Conservation (phyloP, 495 filamentous ascomycete species). For the Terfezia boudieri region DNA sequence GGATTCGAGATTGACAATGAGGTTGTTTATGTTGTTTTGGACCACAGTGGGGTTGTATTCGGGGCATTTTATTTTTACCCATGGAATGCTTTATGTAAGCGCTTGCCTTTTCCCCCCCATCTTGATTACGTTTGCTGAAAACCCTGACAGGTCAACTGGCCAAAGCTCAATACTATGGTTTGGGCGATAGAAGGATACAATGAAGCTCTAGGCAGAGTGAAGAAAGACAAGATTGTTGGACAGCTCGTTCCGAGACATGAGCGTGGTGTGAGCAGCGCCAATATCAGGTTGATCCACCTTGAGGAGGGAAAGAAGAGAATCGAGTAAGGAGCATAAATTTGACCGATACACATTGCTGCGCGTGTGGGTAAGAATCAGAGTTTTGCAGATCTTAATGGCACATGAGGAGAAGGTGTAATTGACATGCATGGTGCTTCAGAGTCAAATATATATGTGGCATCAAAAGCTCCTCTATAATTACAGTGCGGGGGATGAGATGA, state of each 20-base stretch:
- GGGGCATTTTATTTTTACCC: constrained; percentile 45
- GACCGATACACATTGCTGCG: not conserved
- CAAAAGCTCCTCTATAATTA: too few relatives aligned
- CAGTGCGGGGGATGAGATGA: not conserved
- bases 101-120: not conserved
- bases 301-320: constrained; percentile 96
- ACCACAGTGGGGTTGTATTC: constrained; percentile 43
- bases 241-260: constrained; percentile 49
- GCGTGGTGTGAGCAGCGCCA: constrained; percentile 40
- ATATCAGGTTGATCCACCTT: constrained; percentile 50
- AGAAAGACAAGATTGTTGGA: constrained; percentile 55
- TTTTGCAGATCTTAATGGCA: not conserved
- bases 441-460: not conserved
- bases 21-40: constrained; percentile 59
- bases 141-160: constrained; percentile 69
- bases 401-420: not conserved
- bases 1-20: constrained; percentile 48
- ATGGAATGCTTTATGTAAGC: constrained; percentile 87
- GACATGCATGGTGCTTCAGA: not conserved
- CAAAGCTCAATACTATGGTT: constrained; percentile 68
- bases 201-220: constrained; percentile 55
- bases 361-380: not conserved
- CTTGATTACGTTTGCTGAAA: not conserved
- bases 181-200: constrained; percentile 74
- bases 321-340: constrained; percentile 29